Conservation (phyloP, 306 rosid species). For the Comarum palustre region DNA sequence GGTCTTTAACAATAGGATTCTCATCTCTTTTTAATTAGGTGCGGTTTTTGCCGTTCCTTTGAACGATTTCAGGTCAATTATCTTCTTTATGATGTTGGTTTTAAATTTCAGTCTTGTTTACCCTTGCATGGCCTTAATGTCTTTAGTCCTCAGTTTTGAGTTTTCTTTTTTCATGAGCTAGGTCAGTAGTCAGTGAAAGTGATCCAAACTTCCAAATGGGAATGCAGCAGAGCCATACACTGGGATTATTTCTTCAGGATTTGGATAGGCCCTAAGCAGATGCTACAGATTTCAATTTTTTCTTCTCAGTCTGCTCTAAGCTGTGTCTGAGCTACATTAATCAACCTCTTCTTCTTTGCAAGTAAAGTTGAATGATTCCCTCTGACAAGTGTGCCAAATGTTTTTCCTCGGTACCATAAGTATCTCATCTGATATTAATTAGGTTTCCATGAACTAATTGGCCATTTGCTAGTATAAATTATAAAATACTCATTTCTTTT, state of each 20-base stretch:
- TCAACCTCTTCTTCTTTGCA: not conserved
- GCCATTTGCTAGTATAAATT: not conserved
- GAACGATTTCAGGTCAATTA: not conserved
- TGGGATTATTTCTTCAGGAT: not conserved
- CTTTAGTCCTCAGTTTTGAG: not conserved
- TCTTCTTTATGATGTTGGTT: not conserved
- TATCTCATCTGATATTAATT: not conserved
- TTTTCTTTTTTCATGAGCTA: not conserved
- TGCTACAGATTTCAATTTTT: not conserved
- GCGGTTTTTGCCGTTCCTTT: not conserved
- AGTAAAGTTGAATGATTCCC: not conserved
- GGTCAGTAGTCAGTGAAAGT: not conserved
- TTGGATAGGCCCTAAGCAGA: not conserved
- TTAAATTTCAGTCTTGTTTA: too few species aligned
- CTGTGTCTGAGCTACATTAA: not conserved
- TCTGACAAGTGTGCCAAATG: not conserved
- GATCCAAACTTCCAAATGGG: not conserved
- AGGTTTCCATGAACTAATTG: not conserved
- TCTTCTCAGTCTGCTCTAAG: not conserved
- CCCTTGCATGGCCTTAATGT: too few species aligned
- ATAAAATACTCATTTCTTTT: not conserved
- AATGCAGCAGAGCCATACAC: not conserved
- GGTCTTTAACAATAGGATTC: not conserved
- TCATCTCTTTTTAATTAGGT: not conserved
- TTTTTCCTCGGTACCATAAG: not conserved